Percentiles rank a stretch among this genome's conserved stretches.
These are phyloP conservation scores for Reticulascus tulasneorum DNA, from an alignment of 2,329 filamentous ascomycete species.

Conservation along the genomic window DNA sequence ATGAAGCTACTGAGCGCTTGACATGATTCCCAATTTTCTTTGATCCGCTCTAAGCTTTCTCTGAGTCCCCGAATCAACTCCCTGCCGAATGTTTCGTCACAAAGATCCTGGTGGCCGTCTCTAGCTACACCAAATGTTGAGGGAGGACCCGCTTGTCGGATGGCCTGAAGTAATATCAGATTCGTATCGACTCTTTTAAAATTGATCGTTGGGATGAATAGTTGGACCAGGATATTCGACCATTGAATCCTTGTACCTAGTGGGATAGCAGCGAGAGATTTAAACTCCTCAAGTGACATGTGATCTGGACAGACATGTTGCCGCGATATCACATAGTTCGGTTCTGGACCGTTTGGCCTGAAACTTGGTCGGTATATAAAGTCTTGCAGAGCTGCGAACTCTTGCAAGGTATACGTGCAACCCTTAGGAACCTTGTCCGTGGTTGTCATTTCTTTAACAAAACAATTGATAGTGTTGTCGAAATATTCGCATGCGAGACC, in stretches of 20 bases:
- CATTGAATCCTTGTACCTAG: slow-evolving; percentile 48
- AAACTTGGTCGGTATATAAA: slow-evolving; percentile 31
- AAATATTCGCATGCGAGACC: slow-evolving; percentile 36
- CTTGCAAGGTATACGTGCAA: slow-evolving; percentile 39
- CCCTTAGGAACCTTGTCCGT: slow-evolving; percentile 19
- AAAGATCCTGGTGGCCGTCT: background rate
- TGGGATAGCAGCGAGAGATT: slow-evolving; percentile 44
- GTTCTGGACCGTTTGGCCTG: slow-evolving; percentile 20
- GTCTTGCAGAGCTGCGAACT: slow-evolving; percentile 26
- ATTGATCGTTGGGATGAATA: slow-evolving; percentile 43
- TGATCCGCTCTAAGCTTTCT: slow-evolving; percentile 26
- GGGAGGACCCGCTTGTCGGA: slow-evolving; percentile 41
- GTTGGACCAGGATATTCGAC: slow-evolving; percentile 50
- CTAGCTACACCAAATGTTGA: background rate
- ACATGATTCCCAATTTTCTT: slow-evolving; percentile 49
- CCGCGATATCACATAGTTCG: slow-evolving; percentile 50
- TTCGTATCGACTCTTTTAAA: slow-evolving; percentile 45
- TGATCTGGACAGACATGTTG: slow-evolving; percentile 42
- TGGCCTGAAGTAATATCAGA: slow-evolving; percentile 44
- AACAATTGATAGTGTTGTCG: slow-evolving; percentile 20
- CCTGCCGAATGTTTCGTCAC: background rate
- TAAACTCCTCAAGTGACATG: slow-evolving; percentile 51
- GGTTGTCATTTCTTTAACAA: slow-evolving; percentile 10
- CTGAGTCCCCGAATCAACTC: slow-evolving; percentile 28
- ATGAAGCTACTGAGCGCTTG: slow-evolving; percentile 34